Conservation (phyloP, 148 eudicot species). For the Rhododendron mucronatum region DNA sequence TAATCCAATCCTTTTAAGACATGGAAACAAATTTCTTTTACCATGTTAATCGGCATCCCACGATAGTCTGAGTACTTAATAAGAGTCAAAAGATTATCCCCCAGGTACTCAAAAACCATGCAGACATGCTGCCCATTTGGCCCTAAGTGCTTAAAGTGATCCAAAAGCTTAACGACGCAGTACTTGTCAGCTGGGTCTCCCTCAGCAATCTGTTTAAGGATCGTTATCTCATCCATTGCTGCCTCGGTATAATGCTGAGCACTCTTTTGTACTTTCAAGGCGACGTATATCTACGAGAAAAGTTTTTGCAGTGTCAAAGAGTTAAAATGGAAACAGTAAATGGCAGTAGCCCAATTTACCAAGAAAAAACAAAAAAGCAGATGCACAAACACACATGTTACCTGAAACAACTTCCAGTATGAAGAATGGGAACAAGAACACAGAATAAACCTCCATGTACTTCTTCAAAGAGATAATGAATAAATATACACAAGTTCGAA, state of each 20-base stretch:
- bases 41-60: slow-evolving; percentile 79
- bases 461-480: background rate
- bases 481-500: background rate
- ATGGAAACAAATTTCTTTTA: slow-evolving; percentile 79
- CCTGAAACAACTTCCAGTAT: background rate
- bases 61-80: slow-evolving; percentile 82
- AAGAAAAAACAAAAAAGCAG: background rate
- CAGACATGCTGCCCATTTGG: slow-evolving; percentile 97
- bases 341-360: background rate
- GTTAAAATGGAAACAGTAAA: background rate
- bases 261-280: slow-evolving; percentile 92
- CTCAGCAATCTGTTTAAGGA: slow-evolving; percentile 80
- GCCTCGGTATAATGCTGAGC: slow-evolving; percentile 96
- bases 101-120: slow-evolving; percentile 96
- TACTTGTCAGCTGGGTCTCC: slow-evolving; percentile 78
- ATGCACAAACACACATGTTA: background rate
- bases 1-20: slow-evolving; percentile 80
- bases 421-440: background rate
- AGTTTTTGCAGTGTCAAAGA: background rate
- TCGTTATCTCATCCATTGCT: slow-evolving; percentile 92
- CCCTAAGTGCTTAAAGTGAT: slow-evolving; percentile 95
- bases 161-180: slow-evolving; percentile 92
- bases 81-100: slow-evolving; percentile 86
- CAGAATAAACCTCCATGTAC: background rate
- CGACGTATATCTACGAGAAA: slow-evolving; percentile 63